A percentile compares a stretch with the other conserved stretches of the same genome.
Conservation (phyloP, 2,329 filamentous ascomycete genomes). For the Diaporthe vaccinii region DNA sequence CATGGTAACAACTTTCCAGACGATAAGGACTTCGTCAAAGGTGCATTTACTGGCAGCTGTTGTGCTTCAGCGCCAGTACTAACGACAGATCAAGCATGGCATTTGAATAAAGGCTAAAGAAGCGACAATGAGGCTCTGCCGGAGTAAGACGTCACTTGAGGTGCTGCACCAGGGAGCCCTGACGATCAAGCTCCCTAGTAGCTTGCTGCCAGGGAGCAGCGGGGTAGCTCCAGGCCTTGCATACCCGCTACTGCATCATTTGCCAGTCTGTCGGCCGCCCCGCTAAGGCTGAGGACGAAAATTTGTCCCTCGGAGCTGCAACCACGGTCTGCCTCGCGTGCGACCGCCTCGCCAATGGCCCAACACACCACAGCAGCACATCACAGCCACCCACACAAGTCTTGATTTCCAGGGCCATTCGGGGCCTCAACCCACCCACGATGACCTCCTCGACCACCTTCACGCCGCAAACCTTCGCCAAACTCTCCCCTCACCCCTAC, state of each 20-base stretch:
- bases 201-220: constrained; percentile 8
- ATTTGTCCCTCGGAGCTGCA: constrained; percentile 19
- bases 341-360: constrained; percentile 12
- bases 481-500: constrained; percentile 89
- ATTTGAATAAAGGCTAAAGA: not conserved
- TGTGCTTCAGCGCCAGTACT: not conserved
- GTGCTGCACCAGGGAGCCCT: constrained; percentile 29
- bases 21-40: not conserved
- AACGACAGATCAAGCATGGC: not conserved
- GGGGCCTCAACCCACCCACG: not conserved
- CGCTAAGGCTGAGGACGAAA: constrained; percentile 40
- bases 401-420: not conserved
- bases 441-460: constrained; percentile 59
- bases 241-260: constrained; percentile 36
- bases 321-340: constrained; percentile 9
- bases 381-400: not conserved
- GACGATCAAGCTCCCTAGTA: constrained; percentile 5
- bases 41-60: not conserved
- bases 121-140: constrained; percentile 25
- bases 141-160: constrained; percentile 33
- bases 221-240: constrained; percentile 41
- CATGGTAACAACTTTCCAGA: not conserved
- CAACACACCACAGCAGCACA: not conserved
- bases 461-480: constrained; percentile 82
- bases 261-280: constrained; percentile 28